Conservation (phyloP, 768 basidiomycete genomes). For the Collybia nuda region DNA sequence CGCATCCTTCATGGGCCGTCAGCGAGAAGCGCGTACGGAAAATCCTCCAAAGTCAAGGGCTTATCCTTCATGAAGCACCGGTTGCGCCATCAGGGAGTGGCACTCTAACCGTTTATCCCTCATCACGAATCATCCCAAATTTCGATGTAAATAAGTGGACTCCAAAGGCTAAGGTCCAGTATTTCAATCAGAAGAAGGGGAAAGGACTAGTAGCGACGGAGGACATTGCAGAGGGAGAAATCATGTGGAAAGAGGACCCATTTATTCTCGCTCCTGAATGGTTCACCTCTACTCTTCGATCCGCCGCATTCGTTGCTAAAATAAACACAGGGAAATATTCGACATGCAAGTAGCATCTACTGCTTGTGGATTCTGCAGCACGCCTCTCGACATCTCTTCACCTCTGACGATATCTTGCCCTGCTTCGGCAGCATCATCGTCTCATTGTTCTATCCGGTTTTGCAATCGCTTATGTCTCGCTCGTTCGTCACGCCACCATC, state of each 20-base stretch:
- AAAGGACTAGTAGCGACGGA: conserved; percentile 80
- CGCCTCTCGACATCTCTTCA: conserved; percentile 48
- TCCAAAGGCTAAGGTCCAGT: conserved; percentile 59
- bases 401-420: conserved; percentile 55
- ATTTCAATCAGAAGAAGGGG: conserved; percentile 71
- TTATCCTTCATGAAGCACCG: conserved; percentile 31
- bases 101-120: conserved; percentile 41
- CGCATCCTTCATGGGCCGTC: conserved; percentile 70
- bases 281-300: conserved; percentile 28
- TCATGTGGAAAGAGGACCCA: conserved; percentile 85
- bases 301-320: not conserved
- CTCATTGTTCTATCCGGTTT: conserved; percentile 64
- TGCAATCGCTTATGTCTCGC: conserved; percentile 78
- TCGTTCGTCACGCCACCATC: conserved; percentile 64
- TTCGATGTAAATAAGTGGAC: conserved; percentile 67
- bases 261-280: conserved; percentile 82
- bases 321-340: conserved; percentile 65
- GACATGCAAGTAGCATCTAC: conserved; percentile 57
- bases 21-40: conserved; percentile 84
- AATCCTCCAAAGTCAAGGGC: conserved; percentile 59
- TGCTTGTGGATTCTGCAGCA: conserved; percentile 77
- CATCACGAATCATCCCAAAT: conserved; percentile 61
- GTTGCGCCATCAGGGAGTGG: conserved; percentile 6
- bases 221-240: conserved; percentile 67
- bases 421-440: conserved; percentile 34